Evolutionary conservation across 139 green algal genomes (phyloP).

Genomic region (Desmodesmus armatus): DNA sequence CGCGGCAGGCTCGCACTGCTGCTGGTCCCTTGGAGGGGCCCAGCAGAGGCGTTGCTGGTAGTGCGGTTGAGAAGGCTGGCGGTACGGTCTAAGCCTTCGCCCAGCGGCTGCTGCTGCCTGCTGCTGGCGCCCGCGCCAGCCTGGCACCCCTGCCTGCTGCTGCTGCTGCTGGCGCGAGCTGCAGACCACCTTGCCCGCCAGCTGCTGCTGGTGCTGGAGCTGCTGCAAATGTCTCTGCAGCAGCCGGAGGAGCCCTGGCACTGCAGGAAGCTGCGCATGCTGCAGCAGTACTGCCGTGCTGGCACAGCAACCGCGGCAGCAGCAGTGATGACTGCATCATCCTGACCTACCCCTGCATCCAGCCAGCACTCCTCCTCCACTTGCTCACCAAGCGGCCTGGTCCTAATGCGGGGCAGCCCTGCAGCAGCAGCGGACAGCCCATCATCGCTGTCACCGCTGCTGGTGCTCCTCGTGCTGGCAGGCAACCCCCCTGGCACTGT

Average conservation of each 20-base stretch:
- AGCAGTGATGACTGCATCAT: neutral
- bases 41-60: neutral
- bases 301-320: neutral
- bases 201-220: neutral
- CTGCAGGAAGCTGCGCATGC: neutral
- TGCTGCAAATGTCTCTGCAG: neutral
- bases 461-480: constrained; percentile 28
- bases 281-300: neutral
- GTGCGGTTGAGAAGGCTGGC: constrained; percentile 15
- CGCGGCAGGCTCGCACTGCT: neutral
- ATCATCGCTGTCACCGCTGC: constrained; percentile 11
- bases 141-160: neutral
- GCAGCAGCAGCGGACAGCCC: neutral
- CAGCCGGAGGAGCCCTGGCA: neutral
- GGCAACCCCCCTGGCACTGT: too few relatives aligned
- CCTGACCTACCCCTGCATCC: too few relatives aligned
- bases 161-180: constrained; percentile 7
- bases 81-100: constrained; percentile 25
- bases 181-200: neutral
- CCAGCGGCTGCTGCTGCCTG: neutral
- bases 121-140: neutral
- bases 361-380: neutral
- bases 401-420: constrained; percentile 25
- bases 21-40: too few relatives aligned
- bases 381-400: constrained; percentile 19